Evolutionary conservation across 768 basidiomycete genomes (phyloP).

Genomic region (Auriscalpium orientale): DNA sequence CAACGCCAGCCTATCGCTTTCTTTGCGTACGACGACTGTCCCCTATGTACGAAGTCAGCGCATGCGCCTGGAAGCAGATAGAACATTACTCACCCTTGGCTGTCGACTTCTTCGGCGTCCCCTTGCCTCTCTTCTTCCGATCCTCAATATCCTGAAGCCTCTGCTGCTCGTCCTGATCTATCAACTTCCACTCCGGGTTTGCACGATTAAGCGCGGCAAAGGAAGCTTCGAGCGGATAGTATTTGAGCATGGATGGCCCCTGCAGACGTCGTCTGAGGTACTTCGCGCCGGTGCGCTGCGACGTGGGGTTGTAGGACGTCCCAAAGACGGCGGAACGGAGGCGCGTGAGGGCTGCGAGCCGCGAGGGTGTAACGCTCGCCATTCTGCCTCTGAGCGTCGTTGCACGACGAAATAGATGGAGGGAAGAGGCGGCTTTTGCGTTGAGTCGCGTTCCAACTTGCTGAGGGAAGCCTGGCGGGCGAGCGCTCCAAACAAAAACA

Average conservation of each 20-base stretch:
- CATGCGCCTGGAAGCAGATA: not conserved
- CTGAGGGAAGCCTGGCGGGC: too few relatives aligned
- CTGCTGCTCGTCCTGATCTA: constrained; percentile 61
- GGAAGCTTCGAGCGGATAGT: constrained; percentile 65
- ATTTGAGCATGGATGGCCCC: constrained; percentile 79
- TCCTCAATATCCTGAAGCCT: constrained; percentile 61
- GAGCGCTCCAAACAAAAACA: too few relatives aligned
- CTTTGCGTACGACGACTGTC: constrained; percentile 46
- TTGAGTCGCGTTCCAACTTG: too few relatives aligned
- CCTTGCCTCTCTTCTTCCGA: constrained; percentile 71
- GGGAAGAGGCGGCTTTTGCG: not conserved
- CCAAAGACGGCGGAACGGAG: constrained; percentile 74
- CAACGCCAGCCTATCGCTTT: constrained; percentile 25
- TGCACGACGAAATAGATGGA: not conserved
- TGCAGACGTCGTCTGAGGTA: constrained; percentile 77
- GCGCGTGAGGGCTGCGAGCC: constrained; percentile 52
- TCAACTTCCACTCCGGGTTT: constrained; percentile 30
- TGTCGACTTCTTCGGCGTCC: constrained; percentile 76
- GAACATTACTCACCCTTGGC: constrained; percentile 41
- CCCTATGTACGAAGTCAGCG: constrained; percentile 23
- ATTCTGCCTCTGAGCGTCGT: constrained; percentile 16
- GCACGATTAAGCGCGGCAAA: constrained; percentile 41
- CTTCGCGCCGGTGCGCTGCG: constrained; percentile 82
- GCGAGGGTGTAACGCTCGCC: constrained; percentile 37
- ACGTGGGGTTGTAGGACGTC: constrained; percentile 81